Evolutionary conservation across 352 stramenopile species (phyloP), one percentile per base, ranked within the genome.

Genomic region (Globisporangium nagaii): DNA sequence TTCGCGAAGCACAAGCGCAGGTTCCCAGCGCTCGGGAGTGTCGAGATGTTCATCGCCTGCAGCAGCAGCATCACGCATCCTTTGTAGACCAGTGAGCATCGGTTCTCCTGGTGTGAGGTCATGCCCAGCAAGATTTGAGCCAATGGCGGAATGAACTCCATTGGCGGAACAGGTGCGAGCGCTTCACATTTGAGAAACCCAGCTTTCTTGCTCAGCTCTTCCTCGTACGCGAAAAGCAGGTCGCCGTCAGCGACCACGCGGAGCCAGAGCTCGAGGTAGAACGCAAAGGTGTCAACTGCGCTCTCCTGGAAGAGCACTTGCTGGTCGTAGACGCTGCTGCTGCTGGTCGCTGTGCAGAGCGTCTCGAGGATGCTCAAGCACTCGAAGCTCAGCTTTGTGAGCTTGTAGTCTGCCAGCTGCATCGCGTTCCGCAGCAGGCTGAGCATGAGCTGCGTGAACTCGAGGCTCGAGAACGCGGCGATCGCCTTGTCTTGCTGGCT

Each of bases 361-460:
- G 60, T 66, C 10, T 74, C 65, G 13, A 88, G 63, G 17, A 86
- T 45, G 0, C 53, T 35, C n/a, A 84, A 50, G 12, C 66, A 73
- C 39, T 84, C 75, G 39, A 60, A 62, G n/a, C 37, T 65, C 32
- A 65, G 20, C 15, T 25, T n/a, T 17, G 36, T 43, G 34, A 68
- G 43, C 3, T 27, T 44, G 11, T 24, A 19, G 8, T 39, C 28
- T 10, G 47, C n/a, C 0, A 48, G 17, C 13, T 45, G 10, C 10
- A 54, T 34, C 1, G 55, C 46, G 19, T 54, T 39, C n/a, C 70
- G 75, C n/a, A 86, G 63, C 2, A 83, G 24, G 25, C 58, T 54
- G 11, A 86, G 24, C 19, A 85, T 44, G 11, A 80, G 42, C 4
- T 55, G 56, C 24, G 66, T 72, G 27, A 73, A 69, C 13, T 86